Base-by-base conservation (phyloP, 305 asterid species). In the Rubia peregrina region DNA sequence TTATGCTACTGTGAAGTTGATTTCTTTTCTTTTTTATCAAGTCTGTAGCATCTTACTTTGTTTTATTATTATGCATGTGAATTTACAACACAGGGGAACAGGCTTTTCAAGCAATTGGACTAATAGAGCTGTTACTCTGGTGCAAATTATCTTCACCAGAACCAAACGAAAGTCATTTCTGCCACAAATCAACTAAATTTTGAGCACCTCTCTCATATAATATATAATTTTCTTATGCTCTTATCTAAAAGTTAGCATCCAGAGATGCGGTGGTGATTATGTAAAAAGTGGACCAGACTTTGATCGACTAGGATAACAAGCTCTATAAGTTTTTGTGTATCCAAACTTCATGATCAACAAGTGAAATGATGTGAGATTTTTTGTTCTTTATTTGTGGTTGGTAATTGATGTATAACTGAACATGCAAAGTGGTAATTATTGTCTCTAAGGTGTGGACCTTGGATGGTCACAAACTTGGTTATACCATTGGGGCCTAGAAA, bases 271-370 rank as follows among this genome's bases (percentile, higher is more conserved):
- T 48, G 86, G 95, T 73, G 80, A 71, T 72, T 60, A 77, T 16
- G 41, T 71, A 61, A 72, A 74, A 44, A 51, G 72, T 44, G 79
- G 73, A 66, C 80, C 79, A 69, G 88, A 81, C 57, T 75, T 78
- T 56, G 86, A 85, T 63, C 81, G 96, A 62, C 89, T 92, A 51
- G 98, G 95, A 3, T 79, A 85, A 43, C 71, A 86, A 76, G 88
- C 92, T 80, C 68, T 85, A 3, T 92, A 92, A n/a, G 71, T 93
- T 95, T 92, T 87, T 51, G 83, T 90, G 22, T 90, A 88, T 75
- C 97, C 98, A 48, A 92, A 90, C 80, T 90, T 92, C 81, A 90
- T 90, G 98, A 87, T 92, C 61, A n/a, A 97, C 89, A 61, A 36
- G 85, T 76, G 65, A 60, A 67, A 9, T 38, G 24, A 65, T 44